phyloP scores from a whole-genome alignment of 1,284 basidiomycete genomes.

The Cryptococcus sp. region DNA sequence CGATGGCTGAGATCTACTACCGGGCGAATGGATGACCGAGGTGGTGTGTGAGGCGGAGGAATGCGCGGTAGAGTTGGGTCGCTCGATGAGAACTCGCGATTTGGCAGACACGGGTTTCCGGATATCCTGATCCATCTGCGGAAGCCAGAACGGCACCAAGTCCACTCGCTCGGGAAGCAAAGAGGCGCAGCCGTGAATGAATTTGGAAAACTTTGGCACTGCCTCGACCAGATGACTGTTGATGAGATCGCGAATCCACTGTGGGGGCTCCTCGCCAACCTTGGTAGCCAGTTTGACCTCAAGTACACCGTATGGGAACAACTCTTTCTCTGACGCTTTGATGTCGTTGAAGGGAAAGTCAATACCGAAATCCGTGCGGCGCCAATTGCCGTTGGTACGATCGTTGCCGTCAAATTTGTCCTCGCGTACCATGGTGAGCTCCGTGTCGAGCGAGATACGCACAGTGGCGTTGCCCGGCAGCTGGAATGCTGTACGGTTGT shows the following conservation, averaged over 20 bases:
- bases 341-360: constrained; percentile 86
- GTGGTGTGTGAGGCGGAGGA: constrained; percentile 54
- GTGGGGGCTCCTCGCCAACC: constrained; percentile 90
- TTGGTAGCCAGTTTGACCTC: constrained; percentile 99
- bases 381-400: constrained; percentile 87
- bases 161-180: constrained; percentile 91
- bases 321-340: constrained; percentile 76
- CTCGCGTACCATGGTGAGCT: constrained; percentile 89
- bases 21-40: constrained; percentile 50
- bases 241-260: constrained; percentile 95
- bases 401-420: constrained; percentile 90
- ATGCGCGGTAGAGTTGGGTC: constrained; percentile 59
- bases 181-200: constrained; percentile 96
- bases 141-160: constrained; percentile 96
- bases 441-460: constrained; percentile 96
- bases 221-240: constrained; percentile 91
- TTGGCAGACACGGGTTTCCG: constrained; percentile 80
- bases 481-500: constrained; percentile 98
- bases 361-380: constrained; percentile 89
- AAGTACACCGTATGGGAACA: constrained; percentile 90
- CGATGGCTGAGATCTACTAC: constrained; percentile 34
- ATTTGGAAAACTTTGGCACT: constrained; percentile 82
- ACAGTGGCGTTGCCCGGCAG: constrained; percentile 96
- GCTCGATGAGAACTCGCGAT: constrained; percentile 66
- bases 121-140: constrained; percentile 86